Conservation (phyloP, 2,329 filamentous ascomycete genomes). For the Chrysosporium keratinophilum region DNA sequence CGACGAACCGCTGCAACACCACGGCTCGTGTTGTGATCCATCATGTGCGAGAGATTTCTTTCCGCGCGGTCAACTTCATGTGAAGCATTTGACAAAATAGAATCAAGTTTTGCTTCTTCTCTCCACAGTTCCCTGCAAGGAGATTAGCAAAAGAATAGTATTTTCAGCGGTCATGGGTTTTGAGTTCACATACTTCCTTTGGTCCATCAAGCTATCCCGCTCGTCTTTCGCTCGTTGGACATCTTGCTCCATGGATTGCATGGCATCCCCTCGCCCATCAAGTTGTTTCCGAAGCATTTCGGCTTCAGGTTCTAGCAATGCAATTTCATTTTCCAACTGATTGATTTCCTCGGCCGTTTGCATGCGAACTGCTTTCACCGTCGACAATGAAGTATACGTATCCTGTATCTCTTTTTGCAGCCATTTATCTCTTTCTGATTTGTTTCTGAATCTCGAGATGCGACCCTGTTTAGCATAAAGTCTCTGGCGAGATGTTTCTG, state of each 20-base stretch:
- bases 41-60: slow-evolving; percentile 65
- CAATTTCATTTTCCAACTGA: slow-evolving; percentile 60
- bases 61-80: slow-evolving; percentile 71
- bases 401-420: slow-evolving; percentile 71
- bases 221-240: slow-evolving; percentile 67
- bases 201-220: slow-evolving; percentile 68
- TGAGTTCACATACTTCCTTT: slow-evolving; percentile 53
- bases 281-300: slow-evolving; percentile 59
- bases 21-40: slow-evolving; percentile 78
- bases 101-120: slow-evolving; percentile 77
- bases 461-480: slow-evolving; percentile 88
- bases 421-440: slow-evolving; percentile 76
- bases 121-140: slow-evolving; percentile 56
- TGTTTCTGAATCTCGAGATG: slow-evolving; percentile 76
- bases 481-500: slow-evolving; percentile 63
- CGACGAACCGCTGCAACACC: slow-evolving; percentile 79
- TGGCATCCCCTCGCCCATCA: slow-evolving; percentile 66
- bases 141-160: neutral
- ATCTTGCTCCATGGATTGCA: slow-evolving; percentile 61
- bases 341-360: slow-evolving; percentile 75
- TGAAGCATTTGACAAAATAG: slow-evolving; percentile 62
- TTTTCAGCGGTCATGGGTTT: neutral
- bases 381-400: slow-evolving; percentile 62
- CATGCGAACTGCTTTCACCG: slow-evolving; percentile 72
- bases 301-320: slow-evolving; percentile 61